Conservation (phyloP, 495 filamentous ascomycete genomes). For the Letharia lupina region DNA sequence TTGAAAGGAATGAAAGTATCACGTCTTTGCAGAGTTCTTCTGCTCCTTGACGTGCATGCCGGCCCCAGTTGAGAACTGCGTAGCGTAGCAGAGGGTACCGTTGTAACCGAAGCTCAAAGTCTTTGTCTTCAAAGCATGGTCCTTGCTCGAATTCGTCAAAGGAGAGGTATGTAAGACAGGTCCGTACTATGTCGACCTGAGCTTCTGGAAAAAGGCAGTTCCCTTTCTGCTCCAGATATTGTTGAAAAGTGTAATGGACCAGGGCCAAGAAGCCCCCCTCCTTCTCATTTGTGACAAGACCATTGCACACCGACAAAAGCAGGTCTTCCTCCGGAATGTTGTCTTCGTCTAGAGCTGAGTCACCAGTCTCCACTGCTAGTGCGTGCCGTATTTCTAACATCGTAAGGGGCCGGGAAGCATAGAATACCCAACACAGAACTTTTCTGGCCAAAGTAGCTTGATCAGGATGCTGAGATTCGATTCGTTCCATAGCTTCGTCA, state of each 20-base stretch:
- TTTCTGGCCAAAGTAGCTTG: slow-evolving; percentile 9
- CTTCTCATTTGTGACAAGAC: slow-evolving; percentile 21
- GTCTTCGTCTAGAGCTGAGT: slow-evolving; percentile 19
- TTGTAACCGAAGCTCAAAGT: not conserved
- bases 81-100: not conserved
- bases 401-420: slow-evolving; percentile 15
- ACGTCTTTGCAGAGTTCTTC: not conserved
- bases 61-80: not conserved
- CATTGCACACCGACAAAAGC: slow-evolving; percentile 23
- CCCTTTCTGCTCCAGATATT: slow-evolving; percentile 22
- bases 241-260: slow-evolving; percentile 25
- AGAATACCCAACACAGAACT: slow-evolving; percentile 21
- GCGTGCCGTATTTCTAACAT: slow-evolving; percentile 25
- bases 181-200: slow-evolving; percentile 26
- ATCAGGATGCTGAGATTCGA: slow-evolving; percentile 13
- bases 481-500: slow-evolving; percentile 22
- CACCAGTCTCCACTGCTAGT: slow-evolving; percentile 22
- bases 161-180: slow-evolving; percentile 30
- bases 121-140: not conserved
- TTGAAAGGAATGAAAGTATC: not conserved
- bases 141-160: slow-evolving; percentile 21
- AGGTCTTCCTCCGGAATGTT: slow-evolving; percentile 10
- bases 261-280: slow-evolving; percentile 9
- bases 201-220: slow-evolving; percentile 20
- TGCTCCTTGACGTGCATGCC: not conserved